Conservation (phyloP, 31 red algal species). For the Asparagopsis taxiformis region DNA sequence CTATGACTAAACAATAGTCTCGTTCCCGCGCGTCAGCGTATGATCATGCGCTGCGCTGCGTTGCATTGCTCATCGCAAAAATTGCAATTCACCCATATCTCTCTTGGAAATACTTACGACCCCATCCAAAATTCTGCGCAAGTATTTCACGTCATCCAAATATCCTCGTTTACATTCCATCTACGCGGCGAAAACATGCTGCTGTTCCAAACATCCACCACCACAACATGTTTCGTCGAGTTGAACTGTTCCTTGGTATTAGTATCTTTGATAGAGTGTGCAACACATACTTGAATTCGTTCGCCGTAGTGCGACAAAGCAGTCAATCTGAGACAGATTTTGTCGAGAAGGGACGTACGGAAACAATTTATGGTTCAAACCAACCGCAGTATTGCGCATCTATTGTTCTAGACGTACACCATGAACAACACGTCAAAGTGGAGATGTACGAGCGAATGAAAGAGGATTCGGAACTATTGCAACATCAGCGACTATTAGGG, state of each 20-base stretch:
- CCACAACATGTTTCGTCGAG: too few relatives aligned
- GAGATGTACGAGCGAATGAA: conserved; percentile 39
- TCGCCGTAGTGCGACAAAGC: conserved; percentile 28
- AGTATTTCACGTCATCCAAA: too few relatives aligned
- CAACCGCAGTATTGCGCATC: conserved; percentile 49
- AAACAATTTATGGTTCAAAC: conserved; percentile 35
- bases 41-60: too few relatives aligned
- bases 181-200: too few relatives aligned
- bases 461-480: conserved; percentile 10
- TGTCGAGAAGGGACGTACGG: conserved; percentile 47
- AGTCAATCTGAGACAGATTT: conserved; percentile 5
- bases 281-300: conserved; percentile 5
- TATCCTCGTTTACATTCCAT: too few relatives aligned
- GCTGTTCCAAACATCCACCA: too few relatives aligned
- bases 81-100: too few relatives aligned
- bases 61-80: too few relatives aligned
- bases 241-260: conserved; percentile 49
- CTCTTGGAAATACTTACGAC: too few relatives aligned
- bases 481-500: conserved; percentile 14
- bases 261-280: not conserved
- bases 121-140: too few relatives aligned
- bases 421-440: conserved; percentile 18
- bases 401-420: conserved; percentile 19
- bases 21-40: too few relatives aligned
- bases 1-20: conserved; percentile 4